These are phyloP conservation scores for Penicillium brevicompactum DNA, from an alignment of 2,329 filamentous ascomycete genomes.

Conservation along the genomic window DNA sequence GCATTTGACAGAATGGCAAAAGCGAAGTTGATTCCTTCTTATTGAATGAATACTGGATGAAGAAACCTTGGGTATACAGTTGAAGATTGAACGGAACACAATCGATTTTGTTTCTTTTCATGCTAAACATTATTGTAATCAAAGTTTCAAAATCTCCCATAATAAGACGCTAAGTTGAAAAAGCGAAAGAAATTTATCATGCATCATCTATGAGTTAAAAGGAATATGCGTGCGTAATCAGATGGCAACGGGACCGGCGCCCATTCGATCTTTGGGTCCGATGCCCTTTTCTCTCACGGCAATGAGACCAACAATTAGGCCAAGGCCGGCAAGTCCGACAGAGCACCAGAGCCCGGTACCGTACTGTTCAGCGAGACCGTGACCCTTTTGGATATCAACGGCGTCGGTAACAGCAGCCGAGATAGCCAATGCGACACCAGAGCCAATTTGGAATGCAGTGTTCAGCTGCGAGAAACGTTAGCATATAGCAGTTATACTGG, in stretches of 20 bases:
- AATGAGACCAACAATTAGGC: conserved; percentile 27
- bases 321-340: conserved; percentile 42
- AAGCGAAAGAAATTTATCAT: background rate
- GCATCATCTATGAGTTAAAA: background rate
- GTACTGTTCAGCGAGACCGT: conserved; percentile 37
- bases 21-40: conserved; percentile 39
- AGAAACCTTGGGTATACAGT: no score
- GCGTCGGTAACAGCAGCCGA: conserved; percentile 42
- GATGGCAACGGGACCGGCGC: conserved; percentile 16
- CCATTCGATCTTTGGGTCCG: conserved; percentile 21
- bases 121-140: no score
- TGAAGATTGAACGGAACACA: no score
- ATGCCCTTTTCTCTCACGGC: conserved; percentile 23
- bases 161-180: background rate
- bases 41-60: background rate
- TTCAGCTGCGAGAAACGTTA: conserved; percentile 32
- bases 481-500: background rate
- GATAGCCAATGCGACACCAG: conserved; percentile 44
- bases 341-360: conserved; percentile 47
- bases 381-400: conserved; percentile 42
- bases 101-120: no score
- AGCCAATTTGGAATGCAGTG: conserved; percentile 48
- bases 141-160: background rate
- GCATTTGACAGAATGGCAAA: conserved; percentile 26
- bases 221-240: conserved; percentile 3